phyloP scores from a whole-genome alignment of 2,329 filamentous ascomycete species.

The Alternaria ventricosa region DNA sequence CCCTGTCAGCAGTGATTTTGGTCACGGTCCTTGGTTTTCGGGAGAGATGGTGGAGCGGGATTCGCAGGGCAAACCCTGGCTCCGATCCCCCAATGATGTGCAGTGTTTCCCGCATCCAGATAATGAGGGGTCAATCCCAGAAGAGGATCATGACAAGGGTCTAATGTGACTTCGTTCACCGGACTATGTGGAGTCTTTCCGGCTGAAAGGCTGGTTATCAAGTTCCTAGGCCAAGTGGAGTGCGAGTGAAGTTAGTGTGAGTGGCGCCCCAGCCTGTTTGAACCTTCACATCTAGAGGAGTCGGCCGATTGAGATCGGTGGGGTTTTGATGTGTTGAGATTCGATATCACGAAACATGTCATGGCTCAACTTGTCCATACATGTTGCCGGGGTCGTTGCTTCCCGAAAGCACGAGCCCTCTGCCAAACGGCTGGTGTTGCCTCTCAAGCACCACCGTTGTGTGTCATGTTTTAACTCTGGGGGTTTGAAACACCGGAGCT shows the following conservation, averaged over 20 bases:
- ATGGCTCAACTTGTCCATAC: conserved; percentile 9
- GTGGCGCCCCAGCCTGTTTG: not conserved
- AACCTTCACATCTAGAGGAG: not conserved
- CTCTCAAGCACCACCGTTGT: conserved; percentile 10
- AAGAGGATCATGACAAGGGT: conserved; percentile 7
- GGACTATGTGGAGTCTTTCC: not conserved
- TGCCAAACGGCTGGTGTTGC: conserved; percentile 5
- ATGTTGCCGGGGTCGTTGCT: not conserved
- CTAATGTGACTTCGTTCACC: conserved; percentile 8
- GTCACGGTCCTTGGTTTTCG: not conserved
- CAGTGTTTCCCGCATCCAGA: conserved; percentile 14
- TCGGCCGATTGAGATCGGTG: not conserved
- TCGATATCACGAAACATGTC: conserved; percentile 15
- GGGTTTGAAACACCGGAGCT: conserved; percentile 14
- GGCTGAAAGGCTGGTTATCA: not conserved
- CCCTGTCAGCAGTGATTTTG: not conserved
- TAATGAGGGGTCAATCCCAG: conserved; percentile 12
- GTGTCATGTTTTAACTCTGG: conserved; percentile 10
- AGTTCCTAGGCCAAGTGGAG: not conserved
- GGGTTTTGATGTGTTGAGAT: conserved; percentile 1
- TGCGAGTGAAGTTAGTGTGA: not conserved
- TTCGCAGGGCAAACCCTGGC: conserved; percentile 7
- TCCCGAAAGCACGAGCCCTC: not conserved
- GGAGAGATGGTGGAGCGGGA: not conserved
- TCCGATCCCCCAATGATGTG: conserved; percentile 9